Percentiles rank a stretch among this genome's conserved stretches.
Conservation (phyloP, 1,139 yeast species). For the Pichia sp. region DNA sequence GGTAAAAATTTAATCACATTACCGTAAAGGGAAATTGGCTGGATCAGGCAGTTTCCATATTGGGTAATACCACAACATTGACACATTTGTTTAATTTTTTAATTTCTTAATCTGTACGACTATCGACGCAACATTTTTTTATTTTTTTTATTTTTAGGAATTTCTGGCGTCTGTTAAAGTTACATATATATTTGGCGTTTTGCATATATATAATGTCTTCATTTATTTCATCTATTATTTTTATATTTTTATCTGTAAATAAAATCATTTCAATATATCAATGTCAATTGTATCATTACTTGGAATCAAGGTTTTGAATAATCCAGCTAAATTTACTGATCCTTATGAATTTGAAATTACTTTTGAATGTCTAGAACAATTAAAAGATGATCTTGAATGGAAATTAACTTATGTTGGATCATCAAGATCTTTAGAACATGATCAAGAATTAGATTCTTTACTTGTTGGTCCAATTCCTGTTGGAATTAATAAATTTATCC, state of each 20-base stretch:
- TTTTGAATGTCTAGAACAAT: slow-evolving; percentile 89
- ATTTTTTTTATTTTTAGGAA: too few species aligned
- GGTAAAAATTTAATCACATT: too few species aligned
- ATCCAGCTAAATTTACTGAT: slow-evolving; percentile 91
- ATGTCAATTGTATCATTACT: slow-evolving; percentile 91
- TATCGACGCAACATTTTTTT: too few species aligned
- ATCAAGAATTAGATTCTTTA: slow-evolving; percentile 91
- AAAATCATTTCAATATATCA: neutral
- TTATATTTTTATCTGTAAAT: neutral
- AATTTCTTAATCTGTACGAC: too few species aligned
- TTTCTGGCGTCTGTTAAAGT: too few species aligned
- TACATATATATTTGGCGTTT: too few species aligned
- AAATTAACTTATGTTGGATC: slow-evolving; percentile 95
- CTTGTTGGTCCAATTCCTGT: slow-evolving; percentile 98
- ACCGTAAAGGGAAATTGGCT: too few species aligned
- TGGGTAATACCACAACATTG: too few species aligned
- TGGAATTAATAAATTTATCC: slow-evolving; percentile 87
- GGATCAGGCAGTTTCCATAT: too few species aligned
- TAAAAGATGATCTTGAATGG: slow-evolving; percentile 95
- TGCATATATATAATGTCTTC: too few species aligned
- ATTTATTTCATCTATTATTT: too few species aligned
- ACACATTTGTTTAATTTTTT: too few species aligned
- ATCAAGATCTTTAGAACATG: slow-evolving; percentile 87
- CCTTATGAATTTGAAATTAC: slow-evolving; percentile 96
- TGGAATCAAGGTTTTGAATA: slow-evolving; percentile 87